A percentile compares a stretch with the other conserved stretches of the same genome.
Evolutionary conservation across 169 alveolate genomes (phyloP).

Genomic region (Eimeria sp.): DNA sequence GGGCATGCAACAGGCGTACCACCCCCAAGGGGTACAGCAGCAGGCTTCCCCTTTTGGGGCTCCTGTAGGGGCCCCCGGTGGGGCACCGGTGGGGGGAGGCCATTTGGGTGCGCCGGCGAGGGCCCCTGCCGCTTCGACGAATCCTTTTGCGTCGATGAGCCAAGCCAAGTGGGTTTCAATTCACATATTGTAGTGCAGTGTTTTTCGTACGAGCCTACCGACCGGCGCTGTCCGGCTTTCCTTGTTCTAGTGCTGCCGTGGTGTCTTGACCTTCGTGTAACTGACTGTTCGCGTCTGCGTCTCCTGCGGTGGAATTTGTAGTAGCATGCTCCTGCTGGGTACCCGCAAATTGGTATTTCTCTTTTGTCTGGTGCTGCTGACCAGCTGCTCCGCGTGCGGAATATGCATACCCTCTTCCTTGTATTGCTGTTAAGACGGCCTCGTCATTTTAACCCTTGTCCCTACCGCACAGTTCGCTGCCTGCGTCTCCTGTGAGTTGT

Average conservation of each 20-base stretch:
- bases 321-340: not conserved
- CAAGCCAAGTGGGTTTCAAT: slow-evolving; percentile 12
- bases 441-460: not conserved
- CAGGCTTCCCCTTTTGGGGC: slow-evolving; percentile 16
- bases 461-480: not conserved
- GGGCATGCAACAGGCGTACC: slow-evolving; percentile 53
- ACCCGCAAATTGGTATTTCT: not conserved
- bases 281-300: not conserved
- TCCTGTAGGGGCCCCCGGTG: slow-evolving; percentile 38
- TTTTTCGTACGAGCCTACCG: not conserved
- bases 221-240: not conserved
- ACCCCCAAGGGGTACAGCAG: slow-evolving; percentile 25
- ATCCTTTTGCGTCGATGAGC: slow-evolving; percentile 46
- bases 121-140: not conserved
- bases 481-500: slow-evolving; percentile 2
- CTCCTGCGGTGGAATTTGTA: not conserved
- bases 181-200: not conserved
- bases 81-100: slow-evolving; percentile 5
- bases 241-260: not conserved
- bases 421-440: not conserved
- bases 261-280: not conserved
- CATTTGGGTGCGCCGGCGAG: slow-evolving; percentile 5
- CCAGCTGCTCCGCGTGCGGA: not conserved
- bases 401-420: not conserved
- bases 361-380: not conserved